phyloP scores from a whole-genome alignment of 2,329 filamentous ascomycete genomes.

The Fusarium caatingaense region DNA sequence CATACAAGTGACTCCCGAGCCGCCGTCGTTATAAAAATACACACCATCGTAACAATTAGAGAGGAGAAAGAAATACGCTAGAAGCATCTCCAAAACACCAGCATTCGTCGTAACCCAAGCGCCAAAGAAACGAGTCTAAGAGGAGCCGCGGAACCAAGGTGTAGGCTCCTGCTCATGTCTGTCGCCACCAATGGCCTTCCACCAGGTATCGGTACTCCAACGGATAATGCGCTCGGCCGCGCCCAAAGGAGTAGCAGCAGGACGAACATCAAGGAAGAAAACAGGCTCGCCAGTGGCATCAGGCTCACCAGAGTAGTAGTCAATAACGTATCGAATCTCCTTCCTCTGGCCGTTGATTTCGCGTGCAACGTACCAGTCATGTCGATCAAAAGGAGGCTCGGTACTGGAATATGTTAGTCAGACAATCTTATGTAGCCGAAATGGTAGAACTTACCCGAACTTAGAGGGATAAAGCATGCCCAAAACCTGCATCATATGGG shows the following conservation, averaged over 20 bases:
- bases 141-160: constrained; percentile 48
- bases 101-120: constrained; percentile 23
- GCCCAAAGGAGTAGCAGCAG: constrained; percentile 83
- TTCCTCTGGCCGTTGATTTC: constrained; percentile 73
- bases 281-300: constrained; percentile 90
- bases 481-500: constrained; percentile 82
- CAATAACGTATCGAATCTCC: constrained; percentile 94
- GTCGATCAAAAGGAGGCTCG: constrained; percentile 91
- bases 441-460: constrained; percentile 71
- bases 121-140: constrained; percentile 28
- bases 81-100: constrained; percentile 21
- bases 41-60: constrained; percentile 40
- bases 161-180: constrained; percentile 62
- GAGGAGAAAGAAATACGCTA: constrained; percentile 42
- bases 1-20: constrained; percentile 43
- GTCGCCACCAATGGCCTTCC: constrained; percentile 81
- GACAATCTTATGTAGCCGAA: not conserved
- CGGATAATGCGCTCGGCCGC: constrained; percentile 85
- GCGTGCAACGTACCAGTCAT: constrained; percentile 94
- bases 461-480: constrained; percentile 82
- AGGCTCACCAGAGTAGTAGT: constrained; percentile 89
- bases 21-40: constrained; percentile 48
- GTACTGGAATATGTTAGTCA: constrained; percentile 62
- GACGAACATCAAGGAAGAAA: constrained; percentile 94
- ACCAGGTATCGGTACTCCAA: constrained; percentile 96